Evolutionary conservation across 164 flowering plant genomes (phyloP).

Genomic region (Magnolia changhungtana): DNA sequence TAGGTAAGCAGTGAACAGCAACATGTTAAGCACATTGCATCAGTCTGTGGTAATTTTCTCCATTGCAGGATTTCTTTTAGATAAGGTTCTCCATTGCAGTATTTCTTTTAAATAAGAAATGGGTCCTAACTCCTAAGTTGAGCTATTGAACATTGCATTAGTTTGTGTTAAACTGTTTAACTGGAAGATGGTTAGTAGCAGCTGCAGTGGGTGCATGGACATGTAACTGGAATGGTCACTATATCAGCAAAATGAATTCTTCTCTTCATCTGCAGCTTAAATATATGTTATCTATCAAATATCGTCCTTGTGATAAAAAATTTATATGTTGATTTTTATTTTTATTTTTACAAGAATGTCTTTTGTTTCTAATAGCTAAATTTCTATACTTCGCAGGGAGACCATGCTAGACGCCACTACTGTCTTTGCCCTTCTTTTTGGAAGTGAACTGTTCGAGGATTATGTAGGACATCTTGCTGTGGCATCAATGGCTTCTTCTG

Average conservation of each 20-base stretch:
- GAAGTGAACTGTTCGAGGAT: slow-evolving; percentile 89
- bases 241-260: no score
- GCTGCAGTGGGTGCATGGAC: no score
- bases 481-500: slow-evolving; percentile 88
- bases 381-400: slow-evolving; percentile 43
- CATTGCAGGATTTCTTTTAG: no score
- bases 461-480: slow-evolving; percentile 89
- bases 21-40: not conserved
- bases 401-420: slow-evolving; percentile 83
- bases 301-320: not conserved
- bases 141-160: no score
- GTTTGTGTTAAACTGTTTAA: no score
- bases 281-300: no score
- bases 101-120: no score
- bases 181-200: no score
- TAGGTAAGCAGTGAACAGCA: slow-evolving; percentile 36
- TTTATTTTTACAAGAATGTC: not conserved
- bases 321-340: not conserved
- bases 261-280: no score
- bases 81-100: no score
- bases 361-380: slow-evolving; percentile 3
- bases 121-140: no score
- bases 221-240: no score
- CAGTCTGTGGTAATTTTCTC: not conserved
- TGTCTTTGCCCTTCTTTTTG: slow-evolving; percentile 92